These are phyloP conservation scores for Phaseolus lunatus DNA, from an alignment of 306 rosid species.

Conservation along the genomic window DNA sequence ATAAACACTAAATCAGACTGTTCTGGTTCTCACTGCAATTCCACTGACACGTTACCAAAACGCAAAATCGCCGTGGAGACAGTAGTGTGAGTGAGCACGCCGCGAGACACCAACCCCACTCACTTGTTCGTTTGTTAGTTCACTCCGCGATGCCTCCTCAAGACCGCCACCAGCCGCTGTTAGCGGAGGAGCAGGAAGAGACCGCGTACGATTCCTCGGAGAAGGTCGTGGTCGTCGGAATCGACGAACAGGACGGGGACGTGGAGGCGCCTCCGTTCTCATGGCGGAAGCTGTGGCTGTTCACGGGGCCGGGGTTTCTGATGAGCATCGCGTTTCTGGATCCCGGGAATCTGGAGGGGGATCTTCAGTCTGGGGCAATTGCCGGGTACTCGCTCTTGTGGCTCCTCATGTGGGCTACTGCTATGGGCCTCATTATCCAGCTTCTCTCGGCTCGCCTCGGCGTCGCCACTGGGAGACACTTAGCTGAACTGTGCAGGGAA, in stretches of 20 bases:
- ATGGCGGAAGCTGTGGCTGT: constrained; percentile 96
- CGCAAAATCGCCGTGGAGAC: background rate
- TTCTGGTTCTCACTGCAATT: background rate
- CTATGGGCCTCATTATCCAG: constrained; percentile 88
- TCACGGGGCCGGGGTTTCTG: constrained; percentile 93
- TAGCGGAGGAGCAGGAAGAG: constrained; percentile 51
- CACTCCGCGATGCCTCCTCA: constrained; percentile 54
- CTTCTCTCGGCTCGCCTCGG: constrained; percentile 90
- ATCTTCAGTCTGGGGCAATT: constrained; percentile 92
- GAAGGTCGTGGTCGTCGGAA: constrained; percentile 67
- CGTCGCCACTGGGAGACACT: constrained; percentile 90
- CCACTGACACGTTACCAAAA: background rate
- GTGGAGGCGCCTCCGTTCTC: constrained; percentile 74
- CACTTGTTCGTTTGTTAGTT: background rate
- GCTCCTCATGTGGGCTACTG: constrained; percentile 95
- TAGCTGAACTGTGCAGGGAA: constrained; percentile 90
- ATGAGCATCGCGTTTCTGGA: constrained; percentile 97
- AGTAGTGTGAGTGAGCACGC: background rate
- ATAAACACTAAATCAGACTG: background rate
- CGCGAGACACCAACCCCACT: constrained; percentile 22
- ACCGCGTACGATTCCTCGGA: constrained; percentile 76
- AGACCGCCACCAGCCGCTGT: constrained; percentile 58
- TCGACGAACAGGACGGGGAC: constrained; percentile 55
- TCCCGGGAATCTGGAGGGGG: constrained; percentile 95
- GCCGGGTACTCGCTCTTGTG: constrained; percentile 94